Percentiles rank a stretch among this genome's conserved stretches.
Conservation (phyloP, 306 rosid species). For the Cucurbita pepo region DNA sequence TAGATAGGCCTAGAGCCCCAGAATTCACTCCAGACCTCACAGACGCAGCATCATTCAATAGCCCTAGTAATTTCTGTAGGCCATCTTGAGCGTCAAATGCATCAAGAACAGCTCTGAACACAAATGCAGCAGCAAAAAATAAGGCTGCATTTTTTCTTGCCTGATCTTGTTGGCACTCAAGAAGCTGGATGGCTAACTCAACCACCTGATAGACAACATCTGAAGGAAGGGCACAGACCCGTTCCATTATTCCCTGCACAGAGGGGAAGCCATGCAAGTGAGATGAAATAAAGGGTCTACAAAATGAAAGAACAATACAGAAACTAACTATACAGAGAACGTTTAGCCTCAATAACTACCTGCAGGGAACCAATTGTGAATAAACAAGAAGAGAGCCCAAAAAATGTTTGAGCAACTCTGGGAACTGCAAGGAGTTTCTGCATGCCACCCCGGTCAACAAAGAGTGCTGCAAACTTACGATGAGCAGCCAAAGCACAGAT, state of each 20-base stretch:
- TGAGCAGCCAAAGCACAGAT: conserved; percentile 96
- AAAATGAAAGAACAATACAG: background rate
- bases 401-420: conserved; percentile 60
- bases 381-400: conserved; percentile 87
- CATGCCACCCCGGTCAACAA: conserved; percentile 95
- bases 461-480: conserved; percentile 83
- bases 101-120: conserved; percentile 90
- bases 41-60: conserved; percentile 70
- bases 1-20: conserved; percentile 53
- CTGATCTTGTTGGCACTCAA: conserved; percentile 81
- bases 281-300: background rate
- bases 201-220: conserved; percentile 67
- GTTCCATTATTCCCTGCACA: conserved; percentile 81
- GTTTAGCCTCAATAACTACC: conserved; percentile 26
- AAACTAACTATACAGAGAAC: background rate
- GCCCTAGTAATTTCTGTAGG: conserved; percentile 62
- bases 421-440: conserved; percentile 91
- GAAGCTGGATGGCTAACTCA: conserved; percentile 80
- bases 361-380: conserved; percentile 91
- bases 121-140: conserved; percentile 87
- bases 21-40: conserved; percentile 89
- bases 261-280: conserved; percentile 4
- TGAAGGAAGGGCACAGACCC: conserved; percentile 93
- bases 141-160: conserved; percentile 88
- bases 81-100: conserved; percentile 93